Evolutionary conservation across 1,284 basidiomycete genomes (phyloP).

Genomic region (Cystobasidium pallidum): DNA sequence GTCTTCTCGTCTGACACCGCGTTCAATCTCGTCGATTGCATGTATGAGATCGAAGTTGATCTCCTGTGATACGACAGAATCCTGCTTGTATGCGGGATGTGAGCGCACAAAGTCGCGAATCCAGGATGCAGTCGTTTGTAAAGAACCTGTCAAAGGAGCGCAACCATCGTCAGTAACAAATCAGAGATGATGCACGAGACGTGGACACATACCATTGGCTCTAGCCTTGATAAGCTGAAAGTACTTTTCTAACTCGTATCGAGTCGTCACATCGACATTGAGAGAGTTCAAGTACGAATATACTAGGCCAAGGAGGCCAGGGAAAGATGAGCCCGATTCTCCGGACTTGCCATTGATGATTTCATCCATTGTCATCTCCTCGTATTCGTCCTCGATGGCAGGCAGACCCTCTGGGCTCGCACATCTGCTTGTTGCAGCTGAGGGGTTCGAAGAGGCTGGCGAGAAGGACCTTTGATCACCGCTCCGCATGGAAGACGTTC

Average conservation of each 20-base stretch:
- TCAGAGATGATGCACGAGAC: not conserved
- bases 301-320: slow-evolving; percentile 83
- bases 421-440: slow-evolving; percentile 40
- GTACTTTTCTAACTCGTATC: slow-evolving; percentile 72
- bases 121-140: slow-evolving; percentile 91
- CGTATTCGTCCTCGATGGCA: slow-evolving; percentile 74
- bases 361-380: slow-evolving; percentile 88
- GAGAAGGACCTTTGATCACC: slow-evolving; percentile 26
- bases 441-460: slow-evolving; percentile 11
- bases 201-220: slow-evolving; percentile 69
- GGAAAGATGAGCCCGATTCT: slow-evolving; percentile 63
- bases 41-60: slow-evolving; percentile 94
- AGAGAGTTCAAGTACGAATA: slow-evolving; percentile 84
- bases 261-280: slow-evolving; percentile 71
- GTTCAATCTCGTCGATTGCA: slow-evolving; percentile 80
- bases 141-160: slow-evolving; percentile 62
- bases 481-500: slow-evolving; percentile 13
- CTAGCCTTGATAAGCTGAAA: slow-evolving; percentile 76
- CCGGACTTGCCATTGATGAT: slow-evolving; percentile 80
- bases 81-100: slow-evolving; percentile 86
- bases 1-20: slow-evolving; percentile 47
- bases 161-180: not conserved
- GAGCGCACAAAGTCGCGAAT: slow-evolving; percentile 86
- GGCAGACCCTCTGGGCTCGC: slow-evolving; percentile 39
- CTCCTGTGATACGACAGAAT: slow-evolving; percentile 85